These are phyloP conservation scores for Candida ortonii DNA, from an alignment of 805 yeast species.

Conservation along the genomic window DNA sequence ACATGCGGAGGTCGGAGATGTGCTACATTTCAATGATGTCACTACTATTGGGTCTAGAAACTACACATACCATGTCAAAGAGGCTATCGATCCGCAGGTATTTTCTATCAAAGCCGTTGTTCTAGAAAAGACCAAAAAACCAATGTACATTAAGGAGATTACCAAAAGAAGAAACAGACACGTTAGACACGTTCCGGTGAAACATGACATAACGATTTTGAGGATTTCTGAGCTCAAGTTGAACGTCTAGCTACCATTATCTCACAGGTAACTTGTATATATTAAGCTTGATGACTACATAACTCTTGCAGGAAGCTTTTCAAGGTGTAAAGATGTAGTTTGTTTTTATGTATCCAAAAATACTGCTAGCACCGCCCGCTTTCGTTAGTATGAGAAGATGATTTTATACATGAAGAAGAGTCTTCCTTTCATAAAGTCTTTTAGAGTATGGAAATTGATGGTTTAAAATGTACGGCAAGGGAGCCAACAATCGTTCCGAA, in stretches of 20 bases:
- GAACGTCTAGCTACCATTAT: conserved; percentile 34
- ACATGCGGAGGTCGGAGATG: conserved; percentile 79
- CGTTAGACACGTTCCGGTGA: conserved; percentile 58
- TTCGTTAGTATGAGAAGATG: no score
- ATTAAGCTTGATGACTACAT: no score
- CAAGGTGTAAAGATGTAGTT: no score
- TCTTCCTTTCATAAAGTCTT: no score
- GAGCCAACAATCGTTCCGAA: conserved; percentile 3
- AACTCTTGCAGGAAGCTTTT: no score
- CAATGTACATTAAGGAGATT: conserved; percentile 66
- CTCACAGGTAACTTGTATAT: no score
- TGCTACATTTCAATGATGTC: conserved; percentile 69
- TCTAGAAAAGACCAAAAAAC: conserved; percentile 80
- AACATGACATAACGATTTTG: conserved; percentile 74
- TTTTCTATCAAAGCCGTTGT: conserved; percentile 73
- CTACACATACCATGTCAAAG: conserved; percentile 56
- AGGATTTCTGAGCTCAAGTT: conserved; percentile 71
- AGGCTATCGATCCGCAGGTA: conserved; percentile 50
- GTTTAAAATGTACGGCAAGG: not conserved
- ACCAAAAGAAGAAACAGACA: conserved; percentile 82
- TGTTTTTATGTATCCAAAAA: no score
- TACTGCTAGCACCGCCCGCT: no score
- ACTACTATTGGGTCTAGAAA: conserved; percentile 83
- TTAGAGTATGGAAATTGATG: no score
- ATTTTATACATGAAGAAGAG: no score